These are phyloP conservation scores for Aspergillus niger DNA, from an alignment of 2,329 filamentous ascomycete species.

Conservation along the genomic window DNA sequence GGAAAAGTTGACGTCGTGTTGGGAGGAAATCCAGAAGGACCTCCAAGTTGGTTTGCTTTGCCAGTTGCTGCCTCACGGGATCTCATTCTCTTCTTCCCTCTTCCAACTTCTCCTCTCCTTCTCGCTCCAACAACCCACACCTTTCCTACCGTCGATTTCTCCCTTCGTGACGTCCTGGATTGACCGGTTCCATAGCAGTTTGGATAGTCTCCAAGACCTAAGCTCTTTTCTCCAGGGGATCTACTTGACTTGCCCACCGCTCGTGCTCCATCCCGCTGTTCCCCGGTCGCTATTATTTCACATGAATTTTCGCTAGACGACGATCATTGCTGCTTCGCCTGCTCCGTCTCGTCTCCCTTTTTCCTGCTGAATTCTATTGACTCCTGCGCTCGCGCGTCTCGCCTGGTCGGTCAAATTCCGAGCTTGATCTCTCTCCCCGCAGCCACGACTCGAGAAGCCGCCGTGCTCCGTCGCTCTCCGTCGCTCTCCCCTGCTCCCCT, in stretches of 20 bases:
- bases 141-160: slow-evolving; percentile 12
- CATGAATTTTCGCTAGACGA: slow-evolving; percentile 33
- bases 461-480: slow-evolving; percentile 18
- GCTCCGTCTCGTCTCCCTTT: slow-evolving; percentile 13
- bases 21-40: slow-evolving; percentile 6
- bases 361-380: not conserved
- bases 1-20: slow-evolving; percentile 12
- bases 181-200: not conserved
- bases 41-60: too few species aligned
- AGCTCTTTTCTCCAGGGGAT: not conserved
- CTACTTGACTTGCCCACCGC: not conserved
- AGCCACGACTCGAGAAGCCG: slow-evolving; percentile 15
- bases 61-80: slow-evolving; percentile 17
- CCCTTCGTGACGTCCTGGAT: slow-evolving; percentile 4
- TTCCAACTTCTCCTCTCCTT: slow-evolving; percentile 1
- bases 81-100: slow-evolving; percentile 7
- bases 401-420: slow-evolving; percentile 15
- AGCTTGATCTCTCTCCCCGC: slow-evolving; percentile 19
- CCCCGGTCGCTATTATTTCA: slow-evolving; percentile 35
- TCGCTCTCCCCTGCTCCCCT: slow-evolving; percentile 1
- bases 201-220: too few species aligned
- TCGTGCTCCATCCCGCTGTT: slow-evolving; percentile 6
- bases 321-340: slow-evolving; percentile 21
- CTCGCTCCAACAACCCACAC: slow-evolving; percentile 9
- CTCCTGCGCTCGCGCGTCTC: slow-evolving; percentile 6